These are phyloP conservation scores for Pseudohalonectria lignicola DNA, from an alignment of 2,329 filamentous ascomycete species.

Conservation along the genomic window DNA sequence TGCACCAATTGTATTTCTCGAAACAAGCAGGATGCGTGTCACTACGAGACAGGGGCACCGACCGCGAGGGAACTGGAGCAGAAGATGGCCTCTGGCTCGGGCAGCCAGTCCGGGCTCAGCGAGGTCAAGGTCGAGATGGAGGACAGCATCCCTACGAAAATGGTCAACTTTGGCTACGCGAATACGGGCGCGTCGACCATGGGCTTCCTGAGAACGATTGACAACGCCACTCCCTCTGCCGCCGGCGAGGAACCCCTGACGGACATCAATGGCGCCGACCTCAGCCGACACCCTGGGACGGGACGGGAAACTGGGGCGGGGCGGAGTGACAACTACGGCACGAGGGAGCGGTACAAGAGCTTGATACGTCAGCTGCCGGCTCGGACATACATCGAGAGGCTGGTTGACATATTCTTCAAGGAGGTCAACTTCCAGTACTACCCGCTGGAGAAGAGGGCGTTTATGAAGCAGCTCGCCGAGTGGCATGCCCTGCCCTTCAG, in stretches of 20 bases:
- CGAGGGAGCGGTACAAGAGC: conserved; percentile 46
- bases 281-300: conserved; percentile 3
- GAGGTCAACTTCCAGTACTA: conserved; percentile 51
- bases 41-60: conserved; percentile 42
- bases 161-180: conserved; percentile 42
- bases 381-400: conserved; percentile 39
- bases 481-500: conserved; percentile 46
- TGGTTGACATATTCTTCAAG: conserved; percentile 42
- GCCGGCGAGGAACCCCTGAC: too few relatives aligned
- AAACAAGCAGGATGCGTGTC: conserved; percentile 43
- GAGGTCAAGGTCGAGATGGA: too few relatives aligned
- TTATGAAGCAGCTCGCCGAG: conserved; percentile 36
- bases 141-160: conserved; percentile 27
- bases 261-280: background rate
- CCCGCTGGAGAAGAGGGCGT: conserved; percentile 40
- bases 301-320: too few relatives aligned
- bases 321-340: conserved; percentile 25
- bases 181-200: conserved; percentile 39
- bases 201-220: conserved; percentile 43
- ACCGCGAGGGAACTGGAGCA: conserved; percentile 24
- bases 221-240: conserved; percentile 22
- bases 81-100: too few relatives aligned
- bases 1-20: conserved; percentile 49
- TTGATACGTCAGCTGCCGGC: conserved; percentile 47
- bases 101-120: too few relatives aligned